Conservation (phyloP, 805 yeast genomes). For the Candida yuanshanica region DNA sequence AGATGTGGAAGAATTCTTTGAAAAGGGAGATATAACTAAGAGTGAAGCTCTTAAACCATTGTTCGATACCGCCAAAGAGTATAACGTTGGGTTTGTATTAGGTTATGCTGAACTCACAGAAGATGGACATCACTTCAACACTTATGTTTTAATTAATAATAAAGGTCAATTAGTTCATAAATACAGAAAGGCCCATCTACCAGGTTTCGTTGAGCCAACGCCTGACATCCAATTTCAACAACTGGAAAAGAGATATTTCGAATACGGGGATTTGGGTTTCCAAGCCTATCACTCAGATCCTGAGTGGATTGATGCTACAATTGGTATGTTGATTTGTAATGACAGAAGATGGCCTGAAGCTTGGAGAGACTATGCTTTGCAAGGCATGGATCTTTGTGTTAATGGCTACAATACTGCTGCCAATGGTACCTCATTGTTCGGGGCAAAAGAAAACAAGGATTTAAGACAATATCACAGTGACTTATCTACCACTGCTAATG, state of each 20-base stretch:
- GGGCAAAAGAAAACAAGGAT: constrained; percentile 27
- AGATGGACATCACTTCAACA: constrained; percentile 31
- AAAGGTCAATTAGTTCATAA: constrained; percentile 27
- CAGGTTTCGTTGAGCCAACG: constrained; percentile 33
- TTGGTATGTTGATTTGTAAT: constrained; percentile 35
- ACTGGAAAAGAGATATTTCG: constrained; percentile 34
- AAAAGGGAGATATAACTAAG: constrained; percentile 29
- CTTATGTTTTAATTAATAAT: constrained; percentile 28
- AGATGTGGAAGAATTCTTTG: constrained; percentile 32
- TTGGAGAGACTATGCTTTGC: constrained; percentile 34
- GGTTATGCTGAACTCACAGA: constrained; percentile 36
- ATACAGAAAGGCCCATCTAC: constrained; percentile 33
- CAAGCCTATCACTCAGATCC: constrained; percentile 29
- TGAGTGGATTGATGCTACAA: constrained; percentile 31
- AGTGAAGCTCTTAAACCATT: constrained; percentile 25
- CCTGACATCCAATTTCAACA: constrained; percentile 29
- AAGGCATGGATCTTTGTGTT: constrained; percentile 34
- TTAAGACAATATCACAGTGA: constrained; percentile 30
- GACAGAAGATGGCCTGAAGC: constrained; percentile 40
- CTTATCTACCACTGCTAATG: constrained; percentile 28
- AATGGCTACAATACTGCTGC: constrained; percentile 34
- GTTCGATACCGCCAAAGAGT: constrained; percentile 27
- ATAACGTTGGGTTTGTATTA: constrained; percentile 27
- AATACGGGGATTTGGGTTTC: constrained; percentile 33
- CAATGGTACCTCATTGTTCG: constrained; percentile 29